These are phyloP conservation scores for Casuarina equisetifolia DNA, from an alignment of 306 rosid genomes.

Conservation along the genomic window DNA sequence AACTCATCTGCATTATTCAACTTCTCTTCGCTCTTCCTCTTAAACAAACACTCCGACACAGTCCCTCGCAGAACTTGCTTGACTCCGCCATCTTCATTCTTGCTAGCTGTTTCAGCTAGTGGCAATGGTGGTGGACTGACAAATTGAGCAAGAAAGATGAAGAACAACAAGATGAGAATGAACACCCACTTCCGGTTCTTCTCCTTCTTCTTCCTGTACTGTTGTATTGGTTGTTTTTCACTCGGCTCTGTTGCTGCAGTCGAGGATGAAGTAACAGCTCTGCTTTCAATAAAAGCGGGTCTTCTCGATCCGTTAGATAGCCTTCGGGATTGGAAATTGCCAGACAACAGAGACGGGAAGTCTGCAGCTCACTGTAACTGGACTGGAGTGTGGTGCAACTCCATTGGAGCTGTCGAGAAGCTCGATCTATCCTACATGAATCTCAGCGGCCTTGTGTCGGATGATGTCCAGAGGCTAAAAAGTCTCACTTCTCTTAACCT, in stretches of 20 bases:
- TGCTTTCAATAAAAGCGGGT: constrained; percentile 66
- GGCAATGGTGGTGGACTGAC: constrained; percentile 54
- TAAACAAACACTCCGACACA: constrained; percentile 24
- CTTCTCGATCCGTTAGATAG: constrained; percentile 63
- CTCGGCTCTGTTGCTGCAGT: constrained; percentile 29
- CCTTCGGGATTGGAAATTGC: constrained; percentile 62
- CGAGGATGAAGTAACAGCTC: constrained; percentile 61
- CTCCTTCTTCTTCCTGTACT: constrained; percentile 42
- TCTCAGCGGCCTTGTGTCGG: constrained; percentile 71
- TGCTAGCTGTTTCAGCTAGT: constrained; percentile 19
- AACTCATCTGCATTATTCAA: constrained; percentile 31
- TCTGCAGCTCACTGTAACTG: constrained; percentile 62
- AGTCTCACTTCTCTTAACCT: constrained; percentile 64
- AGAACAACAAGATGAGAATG: constrained; percentile 45
- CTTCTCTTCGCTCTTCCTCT: constrained; percentile 48
- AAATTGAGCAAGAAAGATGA: constrained; percentile 28
- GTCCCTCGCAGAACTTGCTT: constrained; percentile 24
- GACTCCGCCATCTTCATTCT: constrained; percentile 25
- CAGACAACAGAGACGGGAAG: constrained; percentile 29
- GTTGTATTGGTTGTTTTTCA: constrained; percentile 40
- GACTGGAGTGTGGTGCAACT: constrained; percentile 75
- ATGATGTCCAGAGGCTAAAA: constrained; percentile 50
- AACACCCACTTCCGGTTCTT: constrained; percentile 38
- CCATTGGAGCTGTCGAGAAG: constrained; percentile 51
- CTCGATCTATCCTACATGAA: constrained; percentile 87